Evolutionary conservation across 1,284 basidiomycete genomes (phyloP), one percentile per base, ranked within the genome.

Genomic region (Ustilago nuda): DNA sequence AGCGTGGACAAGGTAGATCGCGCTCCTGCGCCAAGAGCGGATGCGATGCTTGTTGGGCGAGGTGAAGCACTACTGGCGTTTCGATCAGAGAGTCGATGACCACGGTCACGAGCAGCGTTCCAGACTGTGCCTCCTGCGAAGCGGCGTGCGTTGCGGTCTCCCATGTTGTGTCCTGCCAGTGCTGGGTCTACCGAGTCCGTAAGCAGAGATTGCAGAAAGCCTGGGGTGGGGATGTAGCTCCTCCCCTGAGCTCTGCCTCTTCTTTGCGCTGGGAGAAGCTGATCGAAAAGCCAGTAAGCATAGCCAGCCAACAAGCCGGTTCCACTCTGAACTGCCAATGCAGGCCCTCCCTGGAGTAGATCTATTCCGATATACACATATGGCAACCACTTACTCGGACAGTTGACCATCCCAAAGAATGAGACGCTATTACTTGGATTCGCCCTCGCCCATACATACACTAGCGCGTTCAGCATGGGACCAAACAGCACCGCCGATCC

Each of bases 221-320:
- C 60, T 1, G 77, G 79, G 12, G 81, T 76, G 8, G 64, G 60
- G 37, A 78, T 52, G 33, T 72, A 72, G 37, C 72, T 64, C 8
- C 70, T 59, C 8, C 73, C 70, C 4, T 66, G 23, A 6, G 71
- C 63, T 8, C 70, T 68, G 13, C 74, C 58, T 23, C 69, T 57
- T 8, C 61, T 52, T 52, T 61, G 64, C 7, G 58, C 76, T 11
- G 64, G 75, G 1, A 60, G 51, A 33, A 67, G 52, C 52, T 70
- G 56, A 27, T 62, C 61, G 7, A 83, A 57, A 35, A 83, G 60
- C 66, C 77, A 85, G 66, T 84, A 94, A 3, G 89, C 85, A 82
- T 94, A 92, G 0, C 92, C 93, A 0, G 91, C 89, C 45, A 93
- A 87, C 23, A 92, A 88, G 1, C 93, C 94, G 0, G 91, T 91